A percentile compares a stretch with the other conserved stretches of the same genome.
phyloP scores from a whole-genome alignment of 495 filamentous ascomycete species.

The Hypoxylon perforatum region DNA sequence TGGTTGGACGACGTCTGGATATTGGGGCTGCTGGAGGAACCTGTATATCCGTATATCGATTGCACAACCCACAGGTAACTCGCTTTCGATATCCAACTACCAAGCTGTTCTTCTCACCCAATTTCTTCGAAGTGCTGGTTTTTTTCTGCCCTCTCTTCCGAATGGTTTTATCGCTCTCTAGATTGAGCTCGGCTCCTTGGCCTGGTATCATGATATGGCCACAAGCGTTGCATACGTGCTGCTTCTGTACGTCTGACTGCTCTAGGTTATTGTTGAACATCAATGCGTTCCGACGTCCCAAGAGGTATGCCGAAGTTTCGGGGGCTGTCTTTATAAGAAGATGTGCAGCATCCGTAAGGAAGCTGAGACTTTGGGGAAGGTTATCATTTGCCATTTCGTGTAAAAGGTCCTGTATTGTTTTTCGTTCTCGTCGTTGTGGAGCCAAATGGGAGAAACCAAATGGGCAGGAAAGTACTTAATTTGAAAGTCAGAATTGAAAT shows the following conservation, averaged over 20 bases:
- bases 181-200: constrained; percentile 49
- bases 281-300: constrained; percentile 55
- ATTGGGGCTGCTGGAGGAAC: constrained; percentile 47
- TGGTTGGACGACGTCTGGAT: constrained; percentile 39
- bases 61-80: constrained; percentile 59
- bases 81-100: constrained; percentile 46
- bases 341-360: constrained; percentile 63
- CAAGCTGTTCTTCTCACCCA: not conserved
- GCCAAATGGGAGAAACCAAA: constrained; percentile 18
- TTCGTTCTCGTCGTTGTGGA: not conserved
- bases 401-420: not conserved
- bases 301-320: constrained; percentile 61
- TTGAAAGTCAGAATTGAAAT: constrained; percentile 14
- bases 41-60: constrained; percentile 51
- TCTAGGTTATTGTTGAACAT: constrained; percentile 56
- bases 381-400: constrained; percentile 44
- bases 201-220: constrained; percentile 64
- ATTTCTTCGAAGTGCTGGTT: constrained; percentile 4
- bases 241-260: constrained; percentile 54
- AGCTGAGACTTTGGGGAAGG: constrained; percentile 48
- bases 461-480: too few species aligned
- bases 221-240: constrained; percentile 62
- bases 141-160: constrained; percentile 23
- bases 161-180: constrained; percentile 44
- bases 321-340: constrained; percentile 57